Conservation (phyloP, 345 rosid genomes). For the Passiflora organensis region DNA sequence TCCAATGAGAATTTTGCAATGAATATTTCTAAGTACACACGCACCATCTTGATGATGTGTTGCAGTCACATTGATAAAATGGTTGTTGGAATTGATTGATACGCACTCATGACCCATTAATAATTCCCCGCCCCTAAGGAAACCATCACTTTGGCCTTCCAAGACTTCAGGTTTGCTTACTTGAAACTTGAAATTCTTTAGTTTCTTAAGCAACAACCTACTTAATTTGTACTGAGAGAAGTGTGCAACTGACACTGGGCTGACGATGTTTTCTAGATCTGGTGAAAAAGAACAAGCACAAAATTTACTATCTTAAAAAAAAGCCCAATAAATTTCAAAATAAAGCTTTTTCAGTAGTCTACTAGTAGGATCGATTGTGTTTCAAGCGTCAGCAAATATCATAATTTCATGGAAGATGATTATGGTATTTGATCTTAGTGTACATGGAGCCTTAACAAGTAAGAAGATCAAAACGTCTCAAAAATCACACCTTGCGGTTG, state of each 20-base stretch:
- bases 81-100: constrained; percentile 44
- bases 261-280: constrained; percentile 78
- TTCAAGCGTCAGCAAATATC: background rate
- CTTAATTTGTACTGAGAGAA: constrained; percentile 80
- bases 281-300: constrained; percentile 18
- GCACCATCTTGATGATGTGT: constrained; percentile 49
- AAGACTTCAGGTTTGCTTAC: constrained; percentile 26
- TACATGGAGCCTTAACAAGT: background rate
- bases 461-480: background rate
- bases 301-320: constrained; percentile 1
- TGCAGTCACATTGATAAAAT: constrained; percentile 48
- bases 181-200: constrained; percentile 48
- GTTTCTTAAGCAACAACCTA: constrained; percentile 59
- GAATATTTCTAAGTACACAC: constrained; percentile 40
- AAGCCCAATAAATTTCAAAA: background rate
- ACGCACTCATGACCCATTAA: constrained; percentile 83
- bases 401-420: background rate
- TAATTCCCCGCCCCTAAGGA: constrained; percentile 39
- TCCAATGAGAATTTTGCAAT: constrained; percentile 63
- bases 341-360: constrained; percentile 1
- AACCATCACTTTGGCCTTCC: constrained; percentile 25
- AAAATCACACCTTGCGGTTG: constrained; percentile 72
- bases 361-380: background rate
- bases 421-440: background rate
- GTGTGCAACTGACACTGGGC: constrained; percentile 90